A percentile compares a stretch with the other conserved stretches of the same genome.
These are phyloP conservation scores for Gossypium gossypioides DNA, from an alignment of 441 rosid genomes.

Conservation along the genomic window DNA sequence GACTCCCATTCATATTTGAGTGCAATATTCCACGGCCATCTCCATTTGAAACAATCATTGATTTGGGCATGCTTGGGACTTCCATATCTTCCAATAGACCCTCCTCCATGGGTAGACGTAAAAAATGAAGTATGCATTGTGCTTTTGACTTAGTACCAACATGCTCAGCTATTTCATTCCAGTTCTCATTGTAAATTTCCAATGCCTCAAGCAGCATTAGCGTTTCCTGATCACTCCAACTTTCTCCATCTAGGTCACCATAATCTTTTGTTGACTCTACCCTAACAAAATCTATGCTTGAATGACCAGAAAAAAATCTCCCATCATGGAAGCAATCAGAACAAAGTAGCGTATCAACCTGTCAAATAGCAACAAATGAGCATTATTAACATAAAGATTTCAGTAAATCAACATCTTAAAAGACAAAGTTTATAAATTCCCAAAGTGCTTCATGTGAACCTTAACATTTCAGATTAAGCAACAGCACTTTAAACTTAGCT, in stretches of 20 bases:
- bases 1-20: conserved; percentile 44
- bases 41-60: conserved; percentile 38
- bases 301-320: conserved; percentile 70
- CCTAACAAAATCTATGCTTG: conserved; percentile 71
- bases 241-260: conserved; percentile 69
- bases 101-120: conserved; percentile 75
- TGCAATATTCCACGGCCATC: conserved; percentile 36
- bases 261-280: conserved; percentile 54
- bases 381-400: conserved; percentile 5
- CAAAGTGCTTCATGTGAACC: background rate
- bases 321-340: conserved; percentile 71
- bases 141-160: conserved; percentile 89
- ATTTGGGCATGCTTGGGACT: conserved; percentile 40
- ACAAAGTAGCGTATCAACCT: conserved; percentile 74
- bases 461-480: background rate
- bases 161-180: conserved; percentile 86
- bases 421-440: background rate
- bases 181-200: conserved; percentile 71
- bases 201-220: conserved; percentile 79
- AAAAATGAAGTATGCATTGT: conserved; percentile 86
- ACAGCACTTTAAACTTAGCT: background rate
- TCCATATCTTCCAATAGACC: conserved; percentile 71
- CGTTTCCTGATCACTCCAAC: conserved; percentile 90
- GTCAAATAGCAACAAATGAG: conserved; percentile 17
- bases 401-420: background rate